Evolutionary conservation across 2,329 filamentous ascomycete species (phyloP).

Genomic region (Cladophialophora yegresii): DNA sequence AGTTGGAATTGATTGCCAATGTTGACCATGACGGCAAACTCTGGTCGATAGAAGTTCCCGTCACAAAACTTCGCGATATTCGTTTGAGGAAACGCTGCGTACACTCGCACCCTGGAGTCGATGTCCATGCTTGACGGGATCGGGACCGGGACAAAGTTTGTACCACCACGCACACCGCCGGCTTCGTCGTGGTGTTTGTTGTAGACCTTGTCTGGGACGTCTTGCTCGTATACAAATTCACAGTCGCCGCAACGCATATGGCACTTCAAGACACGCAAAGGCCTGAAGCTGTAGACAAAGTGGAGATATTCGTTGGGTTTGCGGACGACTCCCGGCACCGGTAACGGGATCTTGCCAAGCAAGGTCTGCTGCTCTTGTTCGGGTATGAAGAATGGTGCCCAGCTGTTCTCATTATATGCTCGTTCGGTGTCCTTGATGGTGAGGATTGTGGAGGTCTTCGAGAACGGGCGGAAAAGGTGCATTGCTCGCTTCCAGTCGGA

Average conservation of each 20-base stretch:
- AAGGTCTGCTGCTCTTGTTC: conserved; percentile 16
- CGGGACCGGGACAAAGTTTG: conserved; percentile 35
- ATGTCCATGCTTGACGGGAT: conserved; percentile 27
- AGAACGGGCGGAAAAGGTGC: conserved; percentile 36
- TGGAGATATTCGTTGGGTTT: conserved; percentile 32
- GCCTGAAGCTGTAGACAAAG: conserved; percentile 35
- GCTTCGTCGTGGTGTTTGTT: conserved; percentile 26
- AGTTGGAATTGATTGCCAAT: conserved; percentile 33
- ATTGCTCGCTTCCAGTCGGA: conserved; percentile 34
- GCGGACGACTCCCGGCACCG: conserved; percentile 17
- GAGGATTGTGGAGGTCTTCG: conserved; percentile 33
- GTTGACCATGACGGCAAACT: conserved; percentile 34
- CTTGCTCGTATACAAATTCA: conserved; percentile 32
- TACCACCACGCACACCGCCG: conserved; percentile 34
- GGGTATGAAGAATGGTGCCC: conserved; percentile 37
- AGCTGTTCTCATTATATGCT: conserved; percentile 35
- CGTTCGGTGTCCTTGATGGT: conserved; percentile 31
- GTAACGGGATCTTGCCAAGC: conserved; percentile 15
- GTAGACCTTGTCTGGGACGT: conserved; percentile 25
- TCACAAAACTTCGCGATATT: conserved; percentile 31
- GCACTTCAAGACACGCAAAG: conserved; percentile 30
- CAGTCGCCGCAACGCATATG: conserved; percentile 31
- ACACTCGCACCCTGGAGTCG: conserved; percentile 26
- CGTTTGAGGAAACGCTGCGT: conserved; percentile 34
- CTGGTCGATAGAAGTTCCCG: conserved; percentile 32